A percentile compares a stretch with the other conserved stretches of the same genome.
Conservation (phyloP, 192 early-diverging fungal genomes). For the Umbelopsis isabellina region DNA sequence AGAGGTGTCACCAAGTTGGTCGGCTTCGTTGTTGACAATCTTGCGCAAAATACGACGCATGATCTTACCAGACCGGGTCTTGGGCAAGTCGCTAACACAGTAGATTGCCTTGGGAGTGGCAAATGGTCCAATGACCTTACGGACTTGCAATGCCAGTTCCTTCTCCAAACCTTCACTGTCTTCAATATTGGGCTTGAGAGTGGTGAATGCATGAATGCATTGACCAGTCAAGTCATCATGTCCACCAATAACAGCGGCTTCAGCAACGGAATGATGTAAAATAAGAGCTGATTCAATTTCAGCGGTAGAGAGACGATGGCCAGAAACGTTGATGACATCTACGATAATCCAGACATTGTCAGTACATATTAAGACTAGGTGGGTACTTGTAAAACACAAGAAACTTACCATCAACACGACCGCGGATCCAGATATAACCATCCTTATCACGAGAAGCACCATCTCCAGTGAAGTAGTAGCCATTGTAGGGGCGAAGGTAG, state of each 20-base stretch:
- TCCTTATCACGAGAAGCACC: conserved; percentile 89
- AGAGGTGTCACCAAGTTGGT: conserved; percentile 85
- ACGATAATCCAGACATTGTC: not conserved
- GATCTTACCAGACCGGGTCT: conserved; percentile 96
- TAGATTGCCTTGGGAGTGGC: conserved; percentile 89
- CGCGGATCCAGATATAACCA: conserved; percentile 95
- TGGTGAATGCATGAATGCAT: conserved; percentile 85
- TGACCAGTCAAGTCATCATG: conserved; percentile 90
- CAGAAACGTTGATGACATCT: conserved; percentile 94
- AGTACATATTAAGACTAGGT: not conserved
- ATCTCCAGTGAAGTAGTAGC: conserved; percentile 97
- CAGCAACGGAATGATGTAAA: conserved; percentile 77
- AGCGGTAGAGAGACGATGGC: conserved; percentile 91
- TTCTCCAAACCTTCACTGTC: conserved; percentile 51
- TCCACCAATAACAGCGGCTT: conserved; percentile 89
- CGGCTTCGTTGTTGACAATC: conserved; percentile 83
- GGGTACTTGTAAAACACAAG: not conserved
- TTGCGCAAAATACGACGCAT: conserved; percentile 95
- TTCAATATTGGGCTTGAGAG: conserved; percentile 67
- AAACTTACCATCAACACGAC: conserved; percentile 65
- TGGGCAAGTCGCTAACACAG: conserved; percentile 87
- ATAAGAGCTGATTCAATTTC: conserved; percentile 94
- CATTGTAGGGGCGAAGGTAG: conserved; percentile 86
- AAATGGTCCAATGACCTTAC: conserved; percentile 91
- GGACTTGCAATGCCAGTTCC: conserved; percentile 77